Conservation (phyloP, 345 rosid species). For the Moringa oleifera region DNA sequence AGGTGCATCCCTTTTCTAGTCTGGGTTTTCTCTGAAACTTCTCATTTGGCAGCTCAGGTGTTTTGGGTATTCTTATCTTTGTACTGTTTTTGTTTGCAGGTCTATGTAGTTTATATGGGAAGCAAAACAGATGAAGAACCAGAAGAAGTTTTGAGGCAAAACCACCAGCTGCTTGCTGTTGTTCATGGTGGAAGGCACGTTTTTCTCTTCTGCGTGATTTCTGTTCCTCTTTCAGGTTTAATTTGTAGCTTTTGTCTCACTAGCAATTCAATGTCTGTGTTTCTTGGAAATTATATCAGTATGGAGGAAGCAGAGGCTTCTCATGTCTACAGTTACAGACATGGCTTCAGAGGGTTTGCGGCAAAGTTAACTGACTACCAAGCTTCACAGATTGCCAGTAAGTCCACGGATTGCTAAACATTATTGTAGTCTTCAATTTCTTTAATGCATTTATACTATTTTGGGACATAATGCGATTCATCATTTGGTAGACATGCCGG, state of each 20-base stretch:
- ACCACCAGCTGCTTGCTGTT: not conserved
- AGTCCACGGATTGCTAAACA: not conserved
- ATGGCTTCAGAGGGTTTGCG: constrained; percentile 4
- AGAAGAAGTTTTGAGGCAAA: not conserved
- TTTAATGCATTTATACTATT: too few species aligned
- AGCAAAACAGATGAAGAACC: not conserved
- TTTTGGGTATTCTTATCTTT: not conserved
- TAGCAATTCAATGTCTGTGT: not conserved
- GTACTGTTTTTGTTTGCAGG: not conserved
- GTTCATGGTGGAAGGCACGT: not conserved
- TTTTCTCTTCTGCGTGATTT: not conserved
- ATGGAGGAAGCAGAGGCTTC: not conserved
- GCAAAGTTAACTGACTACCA: not conserved
- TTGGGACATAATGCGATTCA: not conserved
- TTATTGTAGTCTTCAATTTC: too few species aligned
- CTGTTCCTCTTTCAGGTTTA: not conserved
- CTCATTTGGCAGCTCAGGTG: not conserved
- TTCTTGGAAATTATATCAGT: not conserved
- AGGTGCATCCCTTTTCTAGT: not conserved
- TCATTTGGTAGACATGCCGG: constrained; percentile 36
- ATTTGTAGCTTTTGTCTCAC: not conserved
- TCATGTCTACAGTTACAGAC: constrained; percentile 3
- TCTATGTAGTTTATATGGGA: not conserved
- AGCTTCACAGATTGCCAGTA: constrained; percentile 1
- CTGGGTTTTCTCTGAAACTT: not conserved